Base-by-base conservation (phyloP, 108 stramenopile genomes). In the Pseudonitzschia multiseries region DNA sequence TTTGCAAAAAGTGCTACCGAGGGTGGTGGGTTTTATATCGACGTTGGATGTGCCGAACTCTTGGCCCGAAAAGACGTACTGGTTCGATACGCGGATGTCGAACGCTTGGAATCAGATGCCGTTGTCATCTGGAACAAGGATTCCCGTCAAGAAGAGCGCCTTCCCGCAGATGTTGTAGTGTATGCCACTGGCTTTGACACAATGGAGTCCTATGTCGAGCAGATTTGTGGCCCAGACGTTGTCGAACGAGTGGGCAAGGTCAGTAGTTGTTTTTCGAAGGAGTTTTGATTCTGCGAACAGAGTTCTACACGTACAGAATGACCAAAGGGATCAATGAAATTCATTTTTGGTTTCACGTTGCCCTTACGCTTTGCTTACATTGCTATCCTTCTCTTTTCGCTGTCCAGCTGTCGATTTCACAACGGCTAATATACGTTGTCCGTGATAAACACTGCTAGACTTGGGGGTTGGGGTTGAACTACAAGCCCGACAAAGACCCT, bases 131-230 rank as follows among this genome's bases (percentile, higher is more conserved):
- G 17, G 10, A 44, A 77, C 59, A 73, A 56, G 44, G 42, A 41
- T n/a, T 32, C 57, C n/a, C 18, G 0, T 46, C 12, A 52, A 17
- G 78, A 69, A 68, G 57, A 69, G 0, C 27, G 33, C 26, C 43
- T 79, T 9, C 57, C 54, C 14, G 78, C 77, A 18, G 78, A 79
- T 61, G 57, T 79, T 13, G 67, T 79, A 44, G 68, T 79, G 20
- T 79, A 74, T 48, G 78, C 78, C 26, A 79, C 78, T 4, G 78
- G 78, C 5, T 79, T 69, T 69, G 78, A 63, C 29, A 68, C 78
- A 2, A 73, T 79, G 72, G 68, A 79, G 22, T 41, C 36, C 17
- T 74, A 57, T 27, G 51, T 69, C 27, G 59, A 57, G 8, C 36
- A 79, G n/a, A 52, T 79, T 53, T 69, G 65, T 56, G 54, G 67